phyloP scores from a whole-genome alignment of 176 grass and related monocot genomes.

The Hsuehochloa calcarea region DNA sequence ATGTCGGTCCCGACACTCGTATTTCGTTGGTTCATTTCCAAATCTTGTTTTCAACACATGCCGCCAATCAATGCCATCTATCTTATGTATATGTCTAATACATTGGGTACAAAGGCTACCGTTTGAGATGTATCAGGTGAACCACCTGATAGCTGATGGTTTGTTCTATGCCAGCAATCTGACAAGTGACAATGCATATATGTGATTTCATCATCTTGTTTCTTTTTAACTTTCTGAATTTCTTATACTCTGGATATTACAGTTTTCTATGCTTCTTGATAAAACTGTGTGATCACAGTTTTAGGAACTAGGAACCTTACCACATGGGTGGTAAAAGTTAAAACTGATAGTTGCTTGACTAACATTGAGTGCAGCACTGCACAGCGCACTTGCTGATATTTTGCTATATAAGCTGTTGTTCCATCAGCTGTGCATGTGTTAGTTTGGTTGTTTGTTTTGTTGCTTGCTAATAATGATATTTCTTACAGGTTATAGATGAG shows the following conservation, averaged over 20 bases:
- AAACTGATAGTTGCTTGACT: slow-evolving; percentile 6
- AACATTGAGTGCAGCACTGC: background rate
- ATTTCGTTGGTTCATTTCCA: background rate
- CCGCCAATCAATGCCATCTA: background rate
- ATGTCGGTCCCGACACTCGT: background rate
- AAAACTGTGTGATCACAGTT: background rate
- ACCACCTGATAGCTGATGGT: background rate
- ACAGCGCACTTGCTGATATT: background rate
- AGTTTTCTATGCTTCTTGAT: slow-evolving; percentile 7
- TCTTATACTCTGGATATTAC: background rate
- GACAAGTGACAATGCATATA: background rate
- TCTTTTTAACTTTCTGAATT: background rate
- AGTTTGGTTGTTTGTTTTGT: slow-evolving; percentile 11
- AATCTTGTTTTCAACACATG: background rate
- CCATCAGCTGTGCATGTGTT: background rate
- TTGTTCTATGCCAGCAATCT: background rate
- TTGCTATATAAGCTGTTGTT: background rate
- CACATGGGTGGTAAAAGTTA: background rate
- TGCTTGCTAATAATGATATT: slow-evolving; percentile 20
- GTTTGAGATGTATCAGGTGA: background rate
- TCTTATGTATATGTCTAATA: background rate
- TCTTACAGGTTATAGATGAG: slow-evolving; percentile 85
- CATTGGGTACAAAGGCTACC: background rate
- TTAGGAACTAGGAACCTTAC: slow-evolving; percentile 13
- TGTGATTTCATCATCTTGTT: background rate